Evolutionary conservation across 345 rosid species (phyloP).

Genomic region (Eutrema heterophyllum): DNA sequence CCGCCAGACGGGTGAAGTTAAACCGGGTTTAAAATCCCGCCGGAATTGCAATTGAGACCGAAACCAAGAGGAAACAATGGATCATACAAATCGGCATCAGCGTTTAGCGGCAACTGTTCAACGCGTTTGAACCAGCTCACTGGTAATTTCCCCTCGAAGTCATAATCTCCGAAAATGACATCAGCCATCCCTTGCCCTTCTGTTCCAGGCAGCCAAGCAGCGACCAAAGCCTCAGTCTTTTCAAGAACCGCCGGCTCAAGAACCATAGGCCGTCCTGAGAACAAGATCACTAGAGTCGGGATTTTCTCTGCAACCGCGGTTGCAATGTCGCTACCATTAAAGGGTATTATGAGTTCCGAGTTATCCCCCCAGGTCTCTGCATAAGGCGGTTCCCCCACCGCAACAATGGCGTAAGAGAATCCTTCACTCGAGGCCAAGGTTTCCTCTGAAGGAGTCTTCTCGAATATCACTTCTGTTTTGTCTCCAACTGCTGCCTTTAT

Average conservation of each 20-base stretch:
- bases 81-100: constrained; percentile 36
- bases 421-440: constrained; percentile 38
- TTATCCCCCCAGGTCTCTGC: constrained; percentile 67
- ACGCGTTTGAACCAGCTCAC: constrained; percentile 61
- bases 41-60: constrained; percentile 18
- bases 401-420: constrained; percentile 63
- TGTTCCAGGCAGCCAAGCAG: constrained; percentile 88
- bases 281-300: constrained; percentile 50
- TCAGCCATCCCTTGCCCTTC: constrained; percentile 73
- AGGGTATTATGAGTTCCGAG: constrained; percentile 49
- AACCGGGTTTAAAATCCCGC: background rate
- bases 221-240: constrained; percentile 56
- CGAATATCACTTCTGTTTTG: constrained; percentile 56
- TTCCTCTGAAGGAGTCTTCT: constrained; percentile 50
- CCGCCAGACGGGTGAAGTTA: background rate
- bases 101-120: constrained; percentile 24
- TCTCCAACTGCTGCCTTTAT: constrained; percentile 53
- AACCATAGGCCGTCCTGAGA: constrained; percentile 74
- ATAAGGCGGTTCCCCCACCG: constrained; percentile 74
- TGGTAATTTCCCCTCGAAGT: constrained; percentile 58
- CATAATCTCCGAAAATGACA: constrained; percentile 63
- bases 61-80: constrained; percentile 64
- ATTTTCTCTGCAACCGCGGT: constrained; percentile 47
- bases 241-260: constrained; percentile 49
- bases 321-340: constrained; percentile 47